Evolutionary conservation across 495 filamentous ascomycete genomes (phyloP).

Genomic region (Penicillium tannophilum): DNA sequence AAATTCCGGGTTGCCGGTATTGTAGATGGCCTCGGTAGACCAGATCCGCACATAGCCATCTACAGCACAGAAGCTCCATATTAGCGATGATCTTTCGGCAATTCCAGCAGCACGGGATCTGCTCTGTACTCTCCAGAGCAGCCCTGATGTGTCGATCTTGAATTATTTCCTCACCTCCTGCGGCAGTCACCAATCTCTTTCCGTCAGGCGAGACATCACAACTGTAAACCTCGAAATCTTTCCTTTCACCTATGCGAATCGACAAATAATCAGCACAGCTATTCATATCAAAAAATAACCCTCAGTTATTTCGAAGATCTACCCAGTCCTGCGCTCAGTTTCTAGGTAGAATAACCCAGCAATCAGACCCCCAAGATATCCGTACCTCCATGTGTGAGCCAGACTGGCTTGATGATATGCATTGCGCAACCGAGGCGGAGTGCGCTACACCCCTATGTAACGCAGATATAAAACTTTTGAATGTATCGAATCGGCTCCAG

Average conservation of each 20-base stretch:
- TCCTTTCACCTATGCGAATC: conserved; percentile 69
- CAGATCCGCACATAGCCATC: conserved; percentile 97
- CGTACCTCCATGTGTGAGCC: conserved; percentile 88
- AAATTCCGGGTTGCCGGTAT: conserved; percentile 65
- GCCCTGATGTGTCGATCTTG: neutral
- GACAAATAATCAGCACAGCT: neutral
- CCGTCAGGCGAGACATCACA: conserved; percentile 97
- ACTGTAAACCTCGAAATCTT: conserved; percentile 96
- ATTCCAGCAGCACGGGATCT: neutral
- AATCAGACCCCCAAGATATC: conserved; percentile 3
- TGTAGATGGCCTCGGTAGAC: conserved; percentile 92
- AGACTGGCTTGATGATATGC: conserved; percentile 91
- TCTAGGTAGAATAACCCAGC: neutral
- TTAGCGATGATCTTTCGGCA: neutral
- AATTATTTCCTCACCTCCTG: conserved; percentile 69
- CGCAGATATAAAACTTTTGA: neutral
- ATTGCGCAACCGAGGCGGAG: conserved; percentile 48
- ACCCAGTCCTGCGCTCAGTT: neutral
- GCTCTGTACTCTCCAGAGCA: neutral
- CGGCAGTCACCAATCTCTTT: conserved; percentile 85
- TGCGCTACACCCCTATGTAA: conserved; percentile 7
- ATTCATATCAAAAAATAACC: neutral
- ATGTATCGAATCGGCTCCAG: neutral
- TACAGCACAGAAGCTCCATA: conserved; percentile 33
- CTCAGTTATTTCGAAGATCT: neutral